These are phyloP conservation scores for Amborella trichopoda DNA, from an alignment of 164 flowering plant species.

Conservation along the genomic window DNA sequence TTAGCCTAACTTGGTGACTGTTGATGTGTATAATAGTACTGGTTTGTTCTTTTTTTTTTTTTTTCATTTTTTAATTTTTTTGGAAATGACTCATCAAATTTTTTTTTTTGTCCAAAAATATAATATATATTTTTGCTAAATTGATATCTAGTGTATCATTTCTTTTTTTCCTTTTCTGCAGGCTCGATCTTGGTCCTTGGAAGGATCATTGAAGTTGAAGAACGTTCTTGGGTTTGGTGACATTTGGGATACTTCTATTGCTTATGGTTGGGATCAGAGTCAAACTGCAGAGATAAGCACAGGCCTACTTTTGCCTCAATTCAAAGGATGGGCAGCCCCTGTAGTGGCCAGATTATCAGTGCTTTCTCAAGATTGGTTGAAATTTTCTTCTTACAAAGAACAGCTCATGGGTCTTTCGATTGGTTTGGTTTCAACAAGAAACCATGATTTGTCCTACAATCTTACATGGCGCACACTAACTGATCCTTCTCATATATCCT, in stretches of 20 bases:
- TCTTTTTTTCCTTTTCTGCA: too few species aligned
- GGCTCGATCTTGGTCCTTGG: slow-evolving; percentile 83
- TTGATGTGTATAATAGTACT: too few species aligned
- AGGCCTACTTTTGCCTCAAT: slow-evolving; percentile 66
- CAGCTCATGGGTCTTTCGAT: slow-evolving; percentile 58
- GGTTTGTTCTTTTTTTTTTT: too few species aligned
- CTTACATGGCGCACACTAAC: slow-evolving; percentile 77
- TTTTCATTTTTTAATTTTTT: too few species aligned
- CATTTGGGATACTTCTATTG: slow-evolving; percentile 77
- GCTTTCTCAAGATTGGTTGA: slow-evolving; percentile 84
- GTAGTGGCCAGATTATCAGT: slow-evolving; percentile 49
- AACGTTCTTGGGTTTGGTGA: slow-evolving; percentile 83
- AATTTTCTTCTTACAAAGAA: slow-evolving; percentile 86
- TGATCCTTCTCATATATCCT: slow-evolving; percentile 81
- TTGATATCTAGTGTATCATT: too few species aligned
- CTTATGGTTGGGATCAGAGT: slow-evolving; percentile 78
- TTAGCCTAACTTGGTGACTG: too few species aligned
- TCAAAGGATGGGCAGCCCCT: slow-evolving; percentile 48
- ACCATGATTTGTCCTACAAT: slow-evolving; percentile 67
- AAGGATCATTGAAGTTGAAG: slow-evolving; percentile 73
- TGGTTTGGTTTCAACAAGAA: slow-evolving; percentile 50
- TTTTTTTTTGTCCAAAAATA: too few species aligned
- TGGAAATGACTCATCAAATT: too few species aligned
- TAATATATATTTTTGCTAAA: too few species aligned
- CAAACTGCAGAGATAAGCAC: slow-evolving; percentile 67